Evolutionary conservation across 768 basidiomycete genomes (phyloP).

Genomic region (Bullera alba): DNA sequence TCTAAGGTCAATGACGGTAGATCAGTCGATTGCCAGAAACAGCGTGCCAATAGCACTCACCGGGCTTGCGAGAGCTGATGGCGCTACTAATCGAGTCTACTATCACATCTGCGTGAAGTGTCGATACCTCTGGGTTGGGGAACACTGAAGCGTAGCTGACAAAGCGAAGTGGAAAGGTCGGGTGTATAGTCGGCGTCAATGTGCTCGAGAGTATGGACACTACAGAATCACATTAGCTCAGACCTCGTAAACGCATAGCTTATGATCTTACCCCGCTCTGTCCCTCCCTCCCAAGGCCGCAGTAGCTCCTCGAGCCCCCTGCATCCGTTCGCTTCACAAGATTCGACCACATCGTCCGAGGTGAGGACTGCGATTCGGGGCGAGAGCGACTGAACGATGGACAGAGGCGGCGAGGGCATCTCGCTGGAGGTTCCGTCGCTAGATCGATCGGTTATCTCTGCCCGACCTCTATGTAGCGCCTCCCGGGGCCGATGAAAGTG

Average conservation of each 20-base stretch:
- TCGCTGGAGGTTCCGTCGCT: no score
- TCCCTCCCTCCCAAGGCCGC: conserved; percentile 41
- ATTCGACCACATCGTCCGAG: conserved; percentile 36
- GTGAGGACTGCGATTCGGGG: conserved; percentile 41
- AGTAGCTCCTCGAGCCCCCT: conserved; percentile 42
- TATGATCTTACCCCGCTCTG: conserved; percentile 37
- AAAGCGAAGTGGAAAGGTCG: conserved; percentile 42
- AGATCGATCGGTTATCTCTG: no score
- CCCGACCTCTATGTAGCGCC: no score
- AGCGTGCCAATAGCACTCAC: conserved; percentile 13
- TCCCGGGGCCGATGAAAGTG: neutral
- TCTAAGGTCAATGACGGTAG: conserved; percentile 16
- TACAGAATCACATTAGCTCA: conserved; percentile 9
- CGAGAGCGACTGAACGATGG: conserved; percentile 41
- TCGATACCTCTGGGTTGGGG: conserved; percentile 16
- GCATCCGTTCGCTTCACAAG: conserved; percentile 43
- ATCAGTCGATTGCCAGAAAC: neutral
- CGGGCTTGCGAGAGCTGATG: conserved; percentile 28
- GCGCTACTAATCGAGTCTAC: conserved; percentile 39
- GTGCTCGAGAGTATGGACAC: conserved; percentile 41
- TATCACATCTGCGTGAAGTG: conserved; percentile 36
- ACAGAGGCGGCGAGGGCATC: conserved; percentile 42
- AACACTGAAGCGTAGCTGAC: conserved; percentile 31
- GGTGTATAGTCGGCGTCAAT: conserved; percentile 40
- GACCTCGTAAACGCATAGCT: neutral